These are phyloP conservation scores for Stemphylium beticola DNA, from an alignment of 2,329 filamentous ascomycete species.

Conservation along the genomic window DNA sequence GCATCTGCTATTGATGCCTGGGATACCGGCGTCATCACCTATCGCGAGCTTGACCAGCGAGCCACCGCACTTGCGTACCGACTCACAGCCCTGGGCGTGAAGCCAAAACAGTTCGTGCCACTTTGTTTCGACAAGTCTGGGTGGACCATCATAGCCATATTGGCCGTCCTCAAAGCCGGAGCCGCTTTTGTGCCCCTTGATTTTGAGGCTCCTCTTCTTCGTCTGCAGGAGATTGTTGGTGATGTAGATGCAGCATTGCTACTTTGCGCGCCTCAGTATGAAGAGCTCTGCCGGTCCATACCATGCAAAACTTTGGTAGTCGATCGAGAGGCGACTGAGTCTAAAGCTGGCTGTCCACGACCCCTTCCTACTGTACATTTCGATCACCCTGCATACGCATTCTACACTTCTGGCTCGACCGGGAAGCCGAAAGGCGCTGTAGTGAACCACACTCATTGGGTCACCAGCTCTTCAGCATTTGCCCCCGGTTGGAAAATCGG, in stretches of 20 bases:
- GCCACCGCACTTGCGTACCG: slow-evolving; percentile 33
- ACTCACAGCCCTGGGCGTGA: slow-evolving; percentile 33
- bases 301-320: slow-evolving; percentile 32
- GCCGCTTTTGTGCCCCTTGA: slow-evolving; percentile 49
- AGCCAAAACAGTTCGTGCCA: slow-evolving; percentile 36
- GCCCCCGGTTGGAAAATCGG: slow-evolving; percentile 51
- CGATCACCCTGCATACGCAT: slow-evolving; percentile 63
- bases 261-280: slow-evolving; percentile 34
- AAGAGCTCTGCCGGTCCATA: slow-evolving; percentile 33
- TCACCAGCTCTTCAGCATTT: slow-evolving; percentile 50
- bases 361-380: slow-evolving; percentile 46
- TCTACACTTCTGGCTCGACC: slow-evolving; percentile 66
- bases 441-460: slow-evolving; percentile 65
- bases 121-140: slow-evolving; percentile 48
- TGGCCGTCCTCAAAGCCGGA: slow-evolving; percentile 47
- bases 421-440: slow-evolving; percentile 66
- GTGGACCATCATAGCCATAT: slow-evolving; percentile 44
- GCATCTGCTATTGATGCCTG: slow-evolving; percentile 38
- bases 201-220: slow-evolving; percentile 43
- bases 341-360: slow-evolving; percentile 37
- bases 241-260: slow-evolving; percentile 40
- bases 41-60: slow-evolving; percentile 37
- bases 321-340: slow-evolving; percentile 52
- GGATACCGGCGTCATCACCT: slow-evolving; percentile 36
- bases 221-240: slow-evolving; percentile 45